Base-by-base conservation (phyloP, 345 rosid genomes). In the Sapria himalayana region DNA sequence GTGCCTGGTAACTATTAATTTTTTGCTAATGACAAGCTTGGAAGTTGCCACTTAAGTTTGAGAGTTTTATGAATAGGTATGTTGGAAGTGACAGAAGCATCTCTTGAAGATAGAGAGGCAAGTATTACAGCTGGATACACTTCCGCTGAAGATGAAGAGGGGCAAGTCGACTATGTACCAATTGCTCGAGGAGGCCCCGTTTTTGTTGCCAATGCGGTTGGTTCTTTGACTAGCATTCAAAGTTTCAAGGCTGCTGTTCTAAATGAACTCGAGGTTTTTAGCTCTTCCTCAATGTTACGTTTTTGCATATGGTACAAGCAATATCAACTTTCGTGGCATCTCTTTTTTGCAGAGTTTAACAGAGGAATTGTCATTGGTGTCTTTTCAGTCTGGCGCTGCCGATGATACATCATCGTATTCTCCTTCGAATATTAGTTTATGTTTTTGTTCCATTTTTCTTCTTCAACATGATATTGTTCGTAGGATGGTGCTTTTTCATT, bases 141-240 rank as follows among this genome's bases (percentile, higher is more conserved):
- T n/a, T n/a, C n/a, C n/a, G n/a, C n/a, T 9, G 45, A n/a, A 24
- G 17, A 9, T 15, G 33, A 14, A 7, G 37, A 37, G 15, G 51
- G 39, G n/a, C 51, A 53, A 23, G 18, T 5, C 9, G 14, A 19
- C 7, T 20, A 45, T 12, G 22, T 29, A 8, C 46, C 57, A 15
- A 40, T 62, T 15, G 62, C 69, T 6, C 56, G 62, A 11, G 85
- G 85, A 1, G 80, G 85, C 0, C 77, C 80, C 15, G 51, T 76
- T 37, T 76, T 57, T 47, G 11, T 49, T 20, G 59, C 63, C 12
- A 66, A 67, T 37, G 54, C 57, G 46, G 53, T 70, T 2, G 56
- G 77, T 12, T 63, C 67, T 31, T 57, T 69, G 40, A 60, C 72
- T 23, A 53, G 50, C 9, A 66, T 67, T 39, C 67, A 63, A 15